Evolutionary conservation across 1,139 yeast genomes (phyloP).

Genomic region (Scheffersomyces cryptocercus): DNA sequence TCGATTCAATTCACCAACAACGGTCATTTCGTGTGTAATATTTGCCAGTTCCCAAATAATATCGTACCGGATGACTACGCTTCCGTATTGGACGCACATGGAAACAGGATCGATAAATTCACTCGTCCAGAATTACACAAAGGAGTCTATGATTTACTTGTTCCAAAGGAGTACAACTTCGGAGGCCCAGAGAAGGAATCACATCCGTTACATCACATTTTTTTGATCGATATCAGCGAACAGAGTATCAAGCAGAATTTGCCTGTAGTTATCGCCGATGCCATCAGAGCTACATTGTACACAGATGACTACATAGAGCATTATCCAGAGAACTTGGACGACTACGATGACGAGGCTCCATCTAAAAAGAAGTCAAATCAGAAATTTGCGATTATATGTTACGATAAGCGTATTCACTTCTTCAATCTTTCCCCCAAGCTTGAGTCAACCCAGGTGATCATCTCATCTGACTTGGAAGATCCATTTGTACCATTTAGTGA

Average conservation of each 20-base stretch:
- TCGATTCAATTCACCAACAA: conserved; percentile 71
- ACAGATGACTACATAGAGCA: conserved; percentile 8
- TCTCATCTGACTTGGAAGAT: conserved; percentile 74
- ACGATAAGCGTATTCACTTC: conserved; percentile 72
- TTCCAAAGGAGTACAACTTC: conserved; percentile 71
- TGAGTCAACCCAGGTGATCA: conserved; percentile 63
- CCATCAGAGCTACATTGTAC: conserved; percentile 62
- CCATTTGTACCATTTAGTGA: conserved; percentile 78
- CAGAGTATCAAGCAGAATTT: conserved; percentile 64
- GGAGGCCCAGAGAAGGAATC: conserved; percentile 29
- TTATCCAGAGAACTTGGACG: conserved; percentile 3
- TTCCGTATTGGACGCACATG: conserved; percentile 59
- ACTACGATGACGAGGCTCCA: conserved; percentile 8
- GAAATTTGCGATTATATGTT: conserved; percentile 70
- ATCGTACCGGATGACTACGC: conserved; percentile 67
- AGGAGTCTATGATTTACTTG: conserved; percentile 86
- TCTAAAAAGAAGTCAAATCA: conserved; percentile 14
- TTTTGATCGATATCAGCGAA: conserved; percentile 73
- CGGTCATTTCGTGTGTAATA: conserved; percentile 75
- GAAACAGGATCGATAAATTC: conserved; percentile 61
- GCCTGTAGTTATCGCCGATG: conserved; percentile 69
- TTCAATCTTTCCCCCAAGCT: conserved; percentile 62
- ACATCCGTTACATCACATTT: conserved; percentile 65
- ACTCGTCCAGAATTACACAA: conserved; percentile 73
- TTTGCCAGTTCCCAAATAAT: conserved; percentile 77